Evolutionary conservation across 2,329 filamentous ascomycete species (phyloP).

Genomic region (Fusarium liriodendri): DNA sequence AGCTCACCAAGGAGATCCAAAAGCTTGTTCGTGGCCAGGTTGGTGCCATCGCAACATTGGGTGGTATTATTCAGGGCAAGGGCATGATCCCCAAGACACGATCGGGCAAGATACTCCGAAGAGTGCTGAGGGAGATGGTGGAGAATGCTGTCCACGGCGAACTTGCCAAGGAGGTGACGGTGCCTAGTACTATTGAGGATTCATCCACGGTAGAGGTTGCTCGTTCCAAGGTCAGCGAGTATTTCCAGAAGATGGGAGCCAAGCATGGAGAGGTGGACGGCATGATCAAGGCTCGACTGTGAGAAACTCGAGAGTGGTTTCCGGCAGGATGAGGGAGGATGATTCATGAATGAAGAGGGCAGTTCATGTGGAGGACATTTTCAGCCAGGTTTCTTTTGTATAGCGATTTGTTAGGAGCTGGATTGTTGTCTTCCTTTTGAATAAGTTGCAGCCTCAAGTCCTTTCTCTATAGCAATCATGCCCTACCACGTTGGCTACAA

Average conservation of each 20-base stretch:
- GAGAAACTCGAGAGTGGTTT: conserved; percentile 7
- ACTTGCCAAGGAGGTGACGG: conserved; percentile 75
- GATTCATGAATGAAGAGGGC: background rate
- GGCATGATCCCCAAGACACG: conserved; percentile 93
- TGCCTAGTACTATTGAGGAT: conserved; percentile 91
- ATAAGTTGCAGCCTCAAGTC: background rate
- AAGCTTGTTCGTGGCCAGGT: conserved; percentile 81
- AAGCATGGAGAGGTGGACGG: conserved; percentile 58
- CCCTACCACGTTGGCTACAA: background rate
- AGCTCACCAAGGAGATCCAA: conserved; percentile 73
- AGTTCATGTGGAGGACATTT: conserved; percentile 15
- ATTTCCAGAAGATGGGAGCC: conserved; percentile 70
- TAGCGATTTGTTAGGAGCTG: conserved; percentile 21
- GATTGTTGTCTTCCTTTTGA: conserved; percentile 6
- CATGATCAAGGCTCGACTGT: conserved; percentile 67
- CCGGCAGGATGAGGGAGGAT: background rate
- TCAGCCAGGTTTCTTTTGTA: conserved; percentile 22
- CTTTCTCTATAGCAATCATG: background rate
- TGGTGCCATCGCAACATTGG: conserved; percentile 85
- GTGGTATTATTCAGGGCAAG: conserved; percentile 85
- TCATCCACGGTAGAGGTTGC: conserved; percentile 78
- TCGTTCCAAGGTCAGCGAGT: conserved; percentile 76
- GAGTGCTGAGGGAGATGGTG: conserved; percentile 84
- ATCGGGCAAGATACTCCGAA: conserved; percentile 88
- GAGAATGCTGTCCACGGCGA: conserved; percentile 84